Percentiles rank a stretch among this genome's conserved stretches.
Conservation (phyloP, 352 stramenopile genomes). For the Stramenopiles sp. region DNA sequence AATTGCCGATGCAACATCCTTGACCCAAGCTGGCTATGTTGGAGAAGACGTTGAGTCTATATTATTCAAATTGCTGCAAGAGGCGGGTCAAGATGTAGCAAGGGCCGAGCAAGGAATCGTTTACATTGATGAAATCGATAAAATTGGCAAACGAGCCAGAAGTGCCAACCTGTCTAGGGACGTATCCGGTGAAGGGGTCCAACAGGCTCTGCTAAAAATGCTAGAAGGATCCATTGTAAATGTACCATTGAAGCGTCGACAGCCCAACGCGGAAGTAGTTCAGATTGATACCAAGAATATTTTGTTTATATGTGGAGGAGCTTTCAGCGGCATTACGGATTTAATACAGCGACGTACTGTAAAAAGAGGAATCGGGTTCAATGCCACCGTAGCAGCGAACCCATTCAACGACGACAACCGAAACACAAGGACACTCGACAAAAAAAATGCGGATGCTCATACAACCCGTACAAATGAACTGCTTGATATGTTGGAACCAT, state of each 20-base stretch:
- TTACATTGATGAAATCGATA: slow-evolving; percentile 98
- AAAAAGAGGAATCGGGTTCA: slow-evolving; percentile 87
- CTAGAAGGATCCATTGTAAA: slow-evolving; percentile 90
- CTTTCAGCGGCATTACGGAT: slow-evolving; percentile 83
- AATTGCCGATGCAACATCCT: slow-evolving; percentile 85
- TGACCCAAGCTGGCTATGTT: slow-evolving; percentile 94
- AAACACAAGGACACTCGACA: slow-evolving; percentile 38
- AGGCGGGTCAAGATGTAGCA: slow-evolving; percentile 83
- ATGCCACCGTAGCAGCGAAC: slow-evolving; percentile 52
- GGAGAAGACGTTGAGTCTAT: slow-evolving; percentile 95
- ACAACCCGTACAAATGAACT: slow-evolving; percentile 23
- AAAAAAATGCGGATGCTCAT: slow-evolving; percentile 34
- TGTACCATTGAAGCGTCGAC: slow-evolving; percentile 92
- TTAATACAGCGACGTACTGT: slow-evolving; percentile 77
- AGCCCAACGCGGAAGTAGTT: slow-evolving; percentile 83
- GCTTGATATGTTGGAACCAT: slow-evolving; percentile 72
- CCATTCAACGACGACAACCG: background rate
- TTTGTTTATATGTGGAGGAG: slow-evolving; percentile 92
- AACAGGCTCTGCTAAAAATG: slow-evolving; percentile 97
- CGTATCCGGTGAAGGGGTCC: slow-evolving; percentile 89
- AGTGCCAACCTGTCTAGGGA: slow-evolving; percentile 79
- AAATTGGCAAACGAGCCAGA: slow-evolving; percentile 73
- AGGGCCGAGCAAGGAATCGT: slow-evolving; percentile 83
- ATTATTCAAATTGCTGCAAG: slow-evolving; percentile 89
- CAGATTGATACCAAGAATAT: slow-evolving; percentile 97